A percentile compares a stretch with the other conserved stretches of the same genome.
phyloP scores from a whole-genome alignment of 2,329 filamentous ascomycete genomes.

The Penicillium sclerotigenum region DNA sequence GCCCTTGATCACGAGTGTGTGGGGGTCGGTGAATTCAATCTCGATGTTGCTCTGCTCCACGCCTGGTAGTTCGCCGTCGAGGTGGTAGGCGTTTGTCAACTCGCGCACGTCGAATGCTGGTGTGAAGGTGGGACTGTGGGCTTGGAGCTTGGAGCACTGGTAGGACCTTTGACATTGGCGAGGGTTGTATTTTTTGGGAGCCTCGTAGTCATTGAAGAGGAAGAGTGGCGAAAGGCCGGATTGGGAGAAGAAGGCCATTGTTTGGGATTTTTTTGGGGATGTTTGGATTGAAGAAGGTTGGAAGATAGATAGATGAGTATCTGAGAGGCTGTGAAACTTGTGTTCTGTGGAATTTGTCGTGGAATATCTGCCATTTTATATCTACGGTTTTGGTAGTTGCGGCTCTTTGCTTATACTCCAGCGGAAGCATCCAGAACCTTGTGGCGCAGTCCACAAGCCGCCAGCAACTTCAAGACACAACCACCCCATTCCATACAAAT shows the following conservation, averaged over 20 bases:
- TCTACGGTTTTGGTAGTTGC: neutral
- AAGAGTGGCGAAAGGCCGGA: conserved; percentile 43
- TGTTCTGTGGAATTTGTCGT: neutral
- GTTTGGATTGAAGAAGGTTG: conserved; percentile 7
- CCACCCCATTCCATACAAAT: neutral
- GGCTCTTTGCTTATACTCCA: conserved; percentile 5
- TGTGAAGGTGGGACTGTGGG: conserved; percentile 33
- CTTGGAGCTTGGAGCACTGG: conserved; percentile 2
- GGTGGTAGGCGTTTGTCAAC: conserved; percentile 38
- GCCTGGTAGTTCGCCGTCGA: conserved; percentile 48
- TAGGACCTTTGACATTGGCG: conserved; percentile 8
- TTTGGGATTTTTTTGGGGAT: conserved; percentile 5
- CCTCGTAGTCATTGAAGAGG: conserved; percentile 44
- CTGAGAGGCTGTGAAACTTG: conserved; percentile 3
- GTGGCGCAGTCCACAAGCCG: conserved; percentile 13
- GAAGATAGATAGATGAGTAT: conserved; percentile 2
- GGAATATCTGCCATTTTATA: conserved; percentile 3
- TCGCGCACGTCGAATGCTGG: conserved; percentile 48
- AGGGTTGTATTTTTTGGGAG: conserved; percentile 32
- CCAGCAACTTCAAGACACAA: conserved; percentile 11
- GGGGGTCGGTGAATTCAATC: conserved; percentile 47
- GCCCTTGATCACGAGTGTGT: conserved; percentile 46
- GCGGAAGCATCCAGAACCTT: conserved; percentile 20
- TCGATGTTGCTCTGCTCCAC: conserved; percentile 44
- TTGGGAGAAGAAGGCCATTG: conserved; percentile 43